Percentiles rank a stretch among this genome's conserved stretches.
Conservation (phyloP, 2,329 filamentous ascomycete species). For the Ascochyta viciae-villosae region DNA sequence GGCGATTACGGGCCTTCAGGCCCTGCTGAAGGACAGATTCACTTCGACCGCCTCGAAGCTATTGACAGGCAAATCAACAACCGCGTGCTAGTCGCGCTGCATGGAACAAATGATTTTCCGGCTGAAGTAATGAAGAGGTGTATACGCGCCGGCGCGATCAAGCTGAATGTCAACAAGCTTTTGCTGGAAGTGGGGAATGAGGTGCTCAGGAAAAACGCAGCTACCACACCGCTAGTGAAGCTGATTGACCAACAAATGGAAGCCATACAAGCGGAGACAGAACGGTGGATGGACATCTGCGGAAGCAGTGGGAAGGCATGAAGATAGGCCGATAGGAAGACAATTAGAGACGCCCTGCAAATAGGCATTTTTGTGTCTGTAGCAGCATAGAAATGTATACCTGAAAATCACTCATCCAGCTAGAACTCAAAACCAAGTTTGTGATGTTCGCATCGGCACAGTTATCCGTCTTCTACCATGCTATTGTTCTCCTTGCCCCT, state of each 20-base stretch:
- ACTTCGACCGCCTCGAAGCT: conserved; percentile 39
- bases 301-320: conserved; percentile 55
- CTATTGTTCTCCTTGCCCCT: too few species aligned
- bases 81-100: conserved; percentile 60
- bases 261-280: conserved; percentile 52
- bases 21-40: conserved; percentile 40
- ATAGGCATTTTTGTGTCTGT: too few species aligned
- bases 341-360: background rate
- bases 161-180: conserved; percentile 66
- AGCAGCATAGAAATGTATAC: too few species aligned
- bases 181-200: conserved; percentile 57
- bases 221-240: conserved; percentile 36
- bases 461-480: too few species aligned
- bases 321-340: background rate
- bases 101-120: conserved; percentile 65
- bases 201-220: conserved; percentile 51
- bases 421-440: too few species aligned
- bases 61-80: conserved; percentile 45
- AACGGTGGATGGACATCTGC: conserved; percentile 59
- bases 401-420: too few species aligned
- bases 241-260: conserved; percentile 57
- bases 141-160: conserved; percentile 60
- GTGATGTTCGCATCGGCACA: too few species aligned
- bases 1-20: conserved; percentile 73
- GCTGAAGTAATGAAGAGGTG: conserved; percentile 59